Evolutionary conservation across 192 early-diverging fungal species (phyloP).

Genomic region (Coemansia sp.): DNA sequence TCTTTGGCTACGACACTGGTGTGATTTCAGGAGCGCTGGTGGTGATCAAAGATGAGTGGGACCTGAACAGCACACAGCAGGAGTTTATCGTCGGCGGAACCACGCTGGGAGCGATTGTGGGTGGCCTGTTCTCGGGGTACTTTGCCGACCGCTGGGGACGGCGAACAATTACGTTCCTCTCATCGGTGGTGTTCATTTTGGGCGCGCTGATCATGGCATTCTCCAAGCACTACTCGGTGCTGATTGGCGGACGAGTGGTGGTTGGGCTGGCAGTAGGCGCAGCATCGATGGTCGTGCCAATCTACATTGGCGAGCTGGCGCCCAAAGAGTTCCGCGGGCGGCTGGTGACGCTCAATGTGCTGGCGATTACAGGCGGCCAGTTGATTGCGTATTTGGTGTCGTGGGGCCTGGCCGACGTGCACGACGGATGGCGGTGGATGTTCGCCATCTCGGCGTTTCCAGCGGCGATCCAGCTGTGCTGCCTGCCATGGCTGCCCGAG

Average conservation of each 20-base stretch:
- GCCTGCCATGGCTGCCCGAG: conserved; percentile 62
- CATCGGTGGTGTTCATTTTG: conserved; percentile 56
- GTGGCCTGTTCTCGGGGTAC: conserved; percentile 66
- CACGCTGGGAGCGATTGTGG: conserved; percentile 59
- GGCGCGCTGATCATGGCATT: conserved; percentile 60
- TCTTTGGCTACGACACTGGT: conserved; percentile 58
- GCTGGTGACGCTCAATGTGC: conserved; percentile 58
- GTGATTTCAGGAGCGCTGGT: conserved; percentile 55
- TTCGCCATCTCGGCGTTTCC: conserved; percentile 56
- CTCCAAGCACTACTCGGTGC: conserved; percentile 42
- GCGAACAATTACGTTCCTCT: conserved; percentile 47
- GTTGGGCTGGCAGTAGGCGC: conserved; percentile 58
- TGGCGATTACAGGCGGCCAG: conserved; percentile 63
- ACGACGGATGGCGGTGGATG: conserved; percentile 58
- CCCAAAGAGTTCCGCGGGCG: conserved; percentile 61
- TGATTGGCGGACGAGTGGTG: conserved; percentile 56
- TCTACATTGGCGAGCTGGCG: conserved; percentile 60
- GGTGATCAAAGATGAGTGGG: conserved; percentile 50
- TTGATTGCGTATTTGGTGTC: conserved; percentile 63
- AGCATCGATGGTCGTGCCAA: conserved; percentile 55
- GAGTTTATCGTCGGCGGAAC: conserved; percentile 56
- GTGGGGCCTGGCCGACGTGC: conserved; percentile 57
- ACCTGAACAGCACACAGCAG: conserved; percentile 45
- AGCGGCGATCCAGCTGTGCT: conserved; percentile 55
- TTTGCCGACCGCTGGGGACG: conserved; percentile 69